Evolutionary conservation across 2,329 filamentous ascomycete species (phyloP).

Genomic region (Colletotrichum noveboracense): DNA sequence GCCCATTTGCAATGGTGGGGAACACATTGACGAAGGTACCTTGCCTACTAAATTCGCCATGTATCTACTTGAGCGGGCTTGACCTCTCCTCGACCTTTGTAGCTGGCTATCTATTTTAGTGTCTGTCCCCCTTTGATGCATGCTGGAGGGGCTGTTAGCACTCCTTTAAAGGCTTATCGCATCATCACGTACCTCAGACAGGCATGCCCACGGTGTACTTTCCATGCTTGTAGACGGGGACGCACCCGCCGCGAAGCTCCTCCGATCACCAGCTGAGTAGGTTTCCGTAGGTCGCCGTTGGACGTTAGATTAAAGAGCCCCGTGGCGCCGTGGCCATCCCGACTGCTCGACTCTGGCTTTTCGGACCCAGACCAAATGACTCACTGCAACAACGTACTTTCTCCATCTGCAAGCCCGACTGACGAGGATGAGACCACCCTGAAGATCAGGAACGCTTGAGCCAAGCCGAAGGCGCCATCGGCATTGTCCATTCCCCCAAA

Average conservation of each 20-base stretch:
- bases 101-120: not conserved
- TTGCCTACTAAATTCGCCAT: not conserved
- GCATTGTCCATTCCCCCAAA: not conserved
- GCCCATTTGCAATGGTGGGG: slow-evolving; percentile 12
- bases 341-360: not conserved
- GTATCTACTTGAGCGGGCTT: not conserved
- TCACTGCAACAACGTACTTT: not conserved
- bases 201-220: not conserved
- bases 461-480: not conserved
- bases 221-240: not conserved
- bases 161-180: not conserved
- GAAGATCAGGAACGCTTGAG: not conserved
- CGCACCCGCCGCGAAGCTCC: not conserved
- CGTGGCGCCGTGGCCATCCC: not conserved
- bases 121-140: not conserved
- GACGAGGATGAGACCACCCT: not conserved
- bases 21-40: slow-evolving; percentile 1
- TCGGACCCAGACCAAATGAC: not conserved
- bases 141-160: not conserved
- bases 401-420: not conserved
- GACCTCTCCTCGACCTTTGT: not conserved
- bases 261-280: not conserved
- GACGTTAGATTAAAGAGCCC: not conserved
- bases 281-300: not conserved
- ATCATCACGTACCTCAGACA: not conserved